Conservation (phyloP, 192 early-diverging fungal genomes). For the Kappamyces sp. region DNA sequence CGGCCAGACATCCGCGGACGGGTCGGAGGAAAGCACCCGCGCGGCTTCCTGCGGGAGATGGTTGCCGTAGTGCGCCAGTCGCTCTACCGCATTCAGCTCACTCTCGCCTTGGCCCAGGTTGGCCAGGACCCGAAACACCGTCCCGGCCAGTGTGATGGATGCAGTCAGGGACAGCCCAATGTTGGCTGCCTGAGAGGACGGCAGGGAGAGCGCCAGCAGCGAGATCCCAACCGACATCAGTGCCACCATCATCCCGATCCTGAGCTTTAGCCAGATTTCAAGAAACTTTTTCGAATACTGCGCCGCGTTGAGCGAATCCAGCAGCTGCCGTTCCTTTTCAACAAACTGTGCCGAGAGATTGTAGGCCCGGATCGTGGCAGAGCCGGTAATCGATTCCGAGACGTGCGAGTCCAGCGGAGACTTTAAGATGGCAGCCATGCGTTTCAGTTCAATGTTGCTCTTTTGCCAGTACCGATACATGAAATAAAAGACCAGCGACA, state of each 20-base stretch:
- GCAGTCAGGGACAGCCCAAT: too few species aligned
- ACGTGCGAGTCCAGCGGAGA: constrained; percentile 33
- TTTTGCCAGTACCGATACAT: constrained; percentile 19
- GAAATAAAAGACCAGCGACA: constrained; percentile 3
- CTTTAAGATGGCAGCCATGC: constrained; percentile 20
- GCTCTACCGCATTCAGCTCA: constrained; percentile 15
- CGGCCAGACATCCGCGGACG: constrained; percentile 30
- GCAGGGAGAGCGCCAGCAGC: too few species aligned
- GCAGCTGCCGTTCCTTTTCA: background rate
- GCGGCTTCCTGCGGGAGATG: too few species aligned
- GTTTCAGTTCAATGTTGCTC: constrained; percentile 24
- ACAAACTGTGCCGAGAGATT: constrained; percentile 11
- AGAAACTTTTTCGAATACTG: background rate
- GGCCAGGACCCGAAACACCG: background rate
- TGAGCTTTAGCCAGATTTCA: background rate
- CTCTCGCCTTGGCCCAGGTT: background rate
- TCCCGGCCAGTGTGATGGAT: too few species aligned
- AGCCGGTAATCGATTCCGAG: constrained; percentile 29
- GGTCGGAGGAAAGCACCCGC: too few species aligned
- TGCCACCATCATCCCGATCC: background rate
- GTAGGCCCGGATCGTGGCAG: constrained; percentile 28
- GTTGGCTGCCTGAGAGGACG: too few species aligned
- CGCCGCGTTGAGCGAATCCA: background rate
- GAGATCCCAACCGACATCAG: too few species aligned
- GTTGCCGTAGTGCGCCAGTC: background rate